A percentile compares a stretch with the other conserved stretches of the same genome.
These are phyloP conservation scores for Neurospora sp. DNA, from an alignment of 2,329 filamentous ascomycete genomes.

Conservation along the genomic window DNA sequence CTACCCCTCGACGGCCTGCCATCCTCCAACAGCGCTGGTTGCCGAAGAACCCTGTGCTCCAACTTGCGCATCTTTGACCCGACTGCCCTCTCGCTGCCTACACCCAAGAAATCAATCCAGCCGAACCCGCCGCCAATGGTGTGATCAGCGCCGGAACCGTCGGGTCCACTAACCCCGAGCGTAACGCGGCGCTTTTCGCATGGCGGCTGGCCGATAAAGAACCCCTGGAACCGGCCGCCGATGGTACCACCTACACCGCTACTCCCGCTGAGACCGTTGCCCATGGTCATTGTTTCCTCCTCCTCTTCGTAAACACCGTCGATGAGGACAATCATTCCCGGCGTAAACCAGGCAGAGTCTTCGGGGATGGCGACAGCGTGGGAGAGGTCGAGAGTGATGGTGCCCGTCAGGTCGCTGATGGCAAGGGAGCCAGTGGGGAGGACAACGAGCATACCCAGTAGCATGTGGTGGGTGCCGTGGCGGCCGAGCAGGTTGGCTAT, in stretches of 20 bases:
- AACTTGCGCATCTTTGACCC: constrained; percentile 75
- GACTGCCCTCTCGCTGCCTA: constrained; percentile 78
- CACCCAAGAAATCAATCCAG: constrained; percentile 92
- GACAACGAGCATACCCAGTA: constrained; percentile 72
- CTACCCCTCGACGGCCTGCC: constrained; percentile 34
- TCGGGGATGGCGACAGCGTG: constrained; percentile 75
- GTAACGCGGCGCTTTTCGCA: constrained; percentile 76
- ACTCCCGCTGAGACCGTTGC: constrained; percentile 62
- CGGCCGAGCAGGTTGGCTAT: constrained; percentile 68
- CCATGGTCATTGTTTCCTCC: constrained; percentile 48
- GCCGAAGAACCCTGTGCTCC: constrained; percentile 54
- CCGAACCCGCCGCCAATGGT: constrained; percentile 76
- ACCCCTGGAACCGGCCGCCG: constrained; percentile 82
- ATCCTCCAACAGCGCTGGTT: constrained; percentile 24
- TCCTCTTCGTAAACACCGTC: constrained; percentile 97
- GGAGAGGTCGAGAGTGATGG: constrained; percentile 72
- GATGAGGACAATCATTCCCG: constrained; percentile 90
- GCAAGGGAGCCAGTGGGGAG: constrained; percentile 74
- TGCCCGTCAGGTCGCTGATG: constrained; percentile 79
- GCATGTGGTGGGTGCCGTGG: constrained; percentile 72
- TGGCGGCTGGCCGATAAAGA: constrained; percentile 84
- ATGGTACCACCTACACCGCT: constrained; percentile 82
- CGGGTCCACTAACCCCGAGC: constrained; percentile 56
- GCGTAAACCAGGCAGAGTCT: constrained; percentile 82
- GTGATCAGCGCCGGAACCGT: constrained; percentile 42